A percentile compares a stretch with the other conserved stretches of the same genome.
Conservation (phyloP, 2,329 filamentous ascomycete species). For the Diaporthe citri region DNA sequence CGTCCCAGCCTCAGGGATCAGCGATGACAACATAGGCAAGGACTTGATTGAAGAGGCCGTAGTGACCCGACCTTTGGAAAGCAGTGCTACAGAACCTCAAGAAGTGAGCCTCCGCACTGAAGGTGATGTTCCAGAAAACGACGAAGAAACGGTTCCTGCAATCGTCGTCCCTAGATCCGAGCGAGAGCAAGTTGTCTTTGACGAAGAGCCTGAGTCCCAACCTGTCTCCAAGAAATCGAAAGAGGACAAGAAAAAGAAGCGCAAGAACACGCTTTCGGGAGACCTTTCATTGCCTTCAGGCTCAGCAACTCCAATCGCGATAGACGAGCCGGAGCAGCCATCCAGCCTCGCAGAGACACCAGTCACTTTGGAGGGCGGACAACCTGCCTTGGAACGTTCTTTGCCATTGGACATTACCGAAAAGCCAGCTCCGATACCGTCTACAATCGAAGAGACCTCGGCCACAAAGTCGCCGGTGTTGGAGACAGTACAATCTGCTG, state of each 20-base stretch:
- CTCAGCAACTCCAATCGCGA: not conserved
- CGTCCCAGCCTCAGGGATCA: not conserved
- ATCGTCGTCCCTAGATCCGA: not conserved
- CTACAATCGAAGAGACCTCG: not conserved
- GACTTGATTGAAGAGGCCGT: not conserved
- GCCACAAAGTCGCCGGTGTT: no score
- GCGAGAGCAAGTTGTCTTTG: not conserved
- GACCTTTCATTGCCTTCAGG: not conserved
- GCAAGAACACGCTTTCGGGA: constrained; percentile 7
- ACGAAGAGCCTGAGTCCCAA: not conserved
- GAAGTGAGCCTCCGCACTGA: not conserved
- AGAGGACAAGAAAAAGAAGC: constrained; percentile 17
- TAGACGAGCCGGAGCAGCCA: not conserved
- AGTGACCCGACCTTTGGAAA: not conserved
- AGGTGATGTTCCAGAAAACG: not conserved
- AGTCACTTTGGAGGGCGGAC: not conserved
- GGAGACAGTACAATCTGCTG: not conserved
- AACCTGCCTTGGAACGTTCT: not conserved
- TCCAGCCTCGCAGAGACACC: not conserved
- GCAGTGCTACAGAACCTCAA: not conserved
- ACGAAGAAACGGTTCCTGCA: not conserved
- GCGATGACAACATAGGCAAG: not conserved
- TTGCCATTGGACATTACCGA: not conserved
- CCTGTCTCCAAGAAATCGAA: constrained; percentile 3
- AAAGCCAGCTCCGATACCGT: not conserved